These are phyloP conservation scores for Fagus crenata DNA, from an alignment of 306 rosid genomes.

Conservation along the genomic window DNA sequence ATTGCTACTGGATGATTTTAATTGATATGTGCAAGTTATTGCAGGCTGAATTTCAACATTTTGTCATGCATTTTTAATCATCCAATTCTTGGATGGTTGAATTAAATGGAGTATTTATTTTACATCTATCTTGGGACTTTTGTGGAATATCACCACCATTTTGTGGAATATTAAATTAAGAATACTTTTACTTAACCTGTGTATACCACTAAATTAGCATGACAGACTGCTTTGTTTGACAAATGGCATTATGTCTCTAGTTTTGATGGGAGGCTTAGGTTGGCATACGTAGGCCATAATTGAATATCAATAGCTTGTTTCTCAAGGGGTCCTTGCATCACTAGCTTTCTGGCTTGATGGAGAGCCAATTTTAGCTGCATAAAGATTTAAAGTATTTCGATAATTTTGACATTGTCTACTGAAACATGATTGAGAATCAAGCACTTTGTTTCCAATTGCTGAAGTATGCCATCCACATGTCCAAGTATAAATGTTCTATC, in stretches of 20 bases:
- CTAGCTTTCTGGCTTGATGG: slow-evolving; percentile 24
- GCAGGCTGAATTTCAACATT: slow-evolving; percentile 3
- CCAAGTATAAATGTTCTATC: slow-evolving; percentile 18
- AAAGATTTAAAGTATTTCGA: background rate
- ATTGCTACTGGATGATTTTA: slow-evolving; percentile 21
- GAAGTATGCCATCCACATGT: background rate
- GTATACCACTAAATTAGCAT: background rate
- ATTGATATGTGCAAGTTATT: background rate
- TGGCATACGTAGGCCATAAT: background rate
- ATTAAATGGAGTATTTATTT: background rate
- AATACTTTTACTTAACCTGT: background rate
- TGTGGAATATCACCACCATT: slow-evolving; percentile 19
- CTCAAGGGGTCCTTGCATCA: background rate
- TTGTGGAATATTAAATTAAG: slow-evolving; percentile 3
- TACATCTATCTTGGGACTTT: slow-evolving; percentile 5
- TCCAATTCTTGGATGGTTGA: slow-evolving; percentile 7
- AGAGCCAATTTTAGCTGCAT: slow-evolving; percentile 16
- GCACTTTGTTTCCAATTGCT: slow-evolving; percentile 4
- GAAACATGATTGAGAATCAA: slow-evolving; percentile 3
- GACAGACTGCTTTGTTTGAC: background rate
- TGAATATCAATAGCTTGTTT: background rate
- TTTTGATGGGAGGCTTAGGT: background rate
- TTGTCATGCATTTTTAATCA: slow-evolving; percentile 10
- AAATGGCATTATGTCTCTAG: background rate
- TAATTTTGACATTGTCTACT: background rate